A percentile compares a stretch with the other conserved stretches of the same genome.
These are phyloP conservation scores for Fusarium haematococcum DNA, from an alignment of 2,329 filamentous ascomycete genomes.

Conservation along the genomic window DNA sequence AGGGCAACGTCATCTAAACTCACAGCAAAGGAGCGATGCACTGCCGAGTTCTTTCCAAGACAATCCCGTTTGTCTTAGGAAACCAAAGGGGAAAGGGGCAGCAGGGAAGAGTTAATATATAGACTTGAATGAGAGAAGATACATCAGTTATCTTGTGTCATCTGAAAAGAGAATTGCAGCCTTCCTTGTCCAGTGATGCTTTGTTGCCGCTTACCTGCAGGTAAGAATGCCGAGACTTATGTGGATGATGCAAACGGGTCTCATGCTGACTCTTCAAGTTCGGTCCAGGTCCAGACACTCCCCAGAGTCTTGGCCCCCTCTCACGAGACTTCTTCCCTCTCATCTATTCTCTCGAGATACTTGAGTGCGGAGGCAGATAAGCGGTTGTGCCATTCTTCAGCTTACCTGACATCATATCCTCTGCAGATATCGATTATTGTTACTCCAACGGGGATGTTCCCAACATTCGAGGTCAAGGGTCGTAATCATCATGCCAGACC, in stretches of 20 bases:
- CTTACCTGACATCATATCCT: neutral
- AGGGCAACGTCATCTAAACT: slow-evolving; percentile 18
- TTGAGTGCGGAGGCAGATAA: neutral
- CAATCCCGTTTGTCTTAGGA: neutral
- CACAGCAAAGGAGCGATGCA: neutral
- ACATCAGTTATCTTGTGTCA: neutral
- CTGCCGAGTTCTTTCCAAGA: no score
- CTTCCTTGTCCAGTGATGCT: neutral
- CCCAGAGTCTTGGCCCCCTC: neutral
- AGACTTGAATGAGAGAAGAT: neutral
- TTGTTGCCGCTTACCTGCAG: neutral
- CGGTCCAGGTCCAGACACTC: neutral
- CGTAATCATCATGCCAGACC: neutral
- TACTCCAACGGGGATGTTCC: neutral
- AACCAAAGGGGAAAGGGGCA: neutral
- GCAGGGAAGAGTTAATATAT: neutral
- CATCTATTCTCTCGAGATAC: neutral
- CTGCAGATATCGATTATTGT: neutral
- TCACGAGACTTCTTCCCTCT: neutral
- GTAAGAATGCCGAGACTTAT: neutral
- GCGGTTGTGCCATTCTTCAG: neutral
- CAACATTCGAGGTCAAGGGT: neutral
- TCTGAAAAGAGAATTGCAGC: neutral
- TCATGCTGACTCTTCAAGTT: neutral
- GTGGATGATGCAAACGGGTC: neutral